These are phyloP conservation scores for Penicillium sp. DNA, from an alignment of 2,329 filamentous ascomycete genomes.

Conservation along the genomic window DNA sequence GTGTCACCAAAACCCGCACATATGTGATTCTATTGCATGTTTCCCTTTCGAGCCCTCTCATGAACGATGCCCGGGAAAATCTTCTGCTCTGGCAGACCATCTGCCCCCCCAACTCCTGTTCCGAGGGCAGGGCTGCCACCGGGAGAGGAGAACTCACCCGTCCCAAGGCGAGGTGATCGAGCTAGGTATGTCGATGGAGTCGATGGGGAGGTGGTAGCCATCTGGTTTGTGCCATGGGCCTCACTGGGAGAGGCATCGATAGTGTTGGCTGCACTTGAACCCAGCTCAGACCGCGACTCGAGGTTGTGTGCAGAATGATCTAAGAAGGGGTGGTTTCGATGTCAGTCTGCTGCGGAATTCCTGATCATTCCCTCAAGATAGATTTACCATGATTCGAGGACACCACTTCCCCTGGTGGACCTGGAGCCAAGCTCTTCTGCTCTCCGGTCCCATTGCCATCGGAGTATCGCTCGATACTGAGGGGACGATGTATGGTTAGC, in stretches of 20 bases:
- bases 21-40: slow-evolving; percentile 11
- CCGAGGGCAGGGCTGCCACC: slow-evolving; percentile 7
- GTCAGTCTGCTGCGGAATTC: neutral
- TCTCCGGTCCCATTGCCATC: slow-evolving; percentile 19
- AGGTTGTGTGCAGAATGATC: neutral
- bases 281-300: neutral
- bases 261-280: neutral
- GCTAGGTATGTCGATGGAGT: slow-evolving; percentile 6
- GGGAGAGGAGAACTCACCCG: slow-evolving; percentile 13
- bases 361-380: neutral
- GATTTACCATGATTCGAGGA: slow-evolving; percentile 10
- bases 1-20: no score
- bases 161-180: slow-evolving; percentile 2
- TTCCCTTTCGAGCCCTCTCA: slow-evolving; percentile 36
- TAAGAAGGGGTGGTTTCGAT: neutral
- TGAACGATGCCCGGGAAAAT: slow-evolving; percentile 48
- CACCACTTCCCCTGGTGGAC: neutral
- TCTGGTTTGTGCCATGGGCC: neutral
- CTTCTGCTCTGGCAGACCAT: slow-evolving; percentile 35
- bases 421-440: slow-evolving; percentile 22
- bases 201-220: slow-evolving; percentile 2
- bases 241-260: neutral
- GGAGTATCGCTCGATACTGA: slow-evolving; percentile 33
- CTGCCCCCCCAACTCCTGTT: slow-evolving; percentile 13
- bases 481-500: slow-evolving; percentile 7